A percentile compares a stretch with the other conserved stretches of the same genome.
phyloP scores from a whole-genome alignment of 768 basidiomycete genomes.

The Leccinum longicurvipes region DNA sequence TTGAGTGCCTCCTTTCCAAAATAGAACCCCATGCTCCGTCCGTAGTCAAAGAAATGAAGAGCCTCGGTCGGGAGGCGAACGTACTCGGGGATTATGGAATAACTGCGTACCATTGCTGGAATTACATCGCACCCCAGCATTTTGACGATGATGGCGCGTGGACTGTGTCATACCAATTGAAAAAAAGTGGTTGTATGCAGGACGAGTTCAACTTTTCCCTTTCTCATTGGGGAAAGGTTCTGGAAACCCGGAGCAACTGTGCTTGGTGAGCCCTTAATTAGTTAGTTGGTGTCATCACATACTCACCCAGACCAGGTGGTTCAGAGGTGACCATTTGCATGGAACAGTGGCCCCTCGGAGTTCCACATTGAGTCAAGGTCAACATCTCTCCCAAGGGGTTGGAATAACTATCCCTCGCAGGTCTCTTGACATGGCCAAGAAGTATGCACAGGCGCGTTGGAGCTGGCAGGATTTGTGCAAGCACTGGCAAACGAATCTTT shows the following conservation, averaged over 20 bases:
- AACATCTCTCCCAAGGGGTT: constrained; percentile 5
- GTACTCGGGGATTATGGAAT: background rate
- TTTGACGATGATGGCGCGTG: constrained; percentile 1
- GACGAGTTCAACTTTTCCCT: constrained; percentile 11
- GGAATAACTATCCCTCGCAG: constrained; percentile 1
- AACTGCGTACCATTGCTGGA: constrained; percentile 6
- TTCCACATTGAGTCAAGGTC: background rate
- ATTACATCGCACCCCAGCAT: constrained; percentile 6
- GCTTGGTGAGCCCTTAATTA: too few relatives aligned
- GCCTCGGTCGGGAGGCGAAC: background rate
- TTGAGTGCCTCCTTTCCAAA: background rate
- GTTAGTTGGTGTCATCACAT: too few relatives aligned
- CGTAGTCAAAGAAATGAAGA: background rate
- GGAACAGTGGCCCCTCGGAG: constrained; percentile 3
- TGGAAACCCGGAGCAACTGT: constrained; percentile 1
- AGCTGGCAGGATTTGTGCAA: background rate
- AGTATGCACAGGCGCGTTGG: constrained; percentile 9
- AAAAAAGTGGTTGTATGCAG: background rate
- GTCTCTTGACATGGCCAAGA: constrained; percentile 3
- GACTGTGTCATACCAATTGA: constrained; percentile 6
- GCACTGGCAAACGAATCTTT: background rate
- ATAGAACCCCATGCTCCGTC: background rate
- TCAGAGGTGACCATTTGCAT: constrained; percentile 9
- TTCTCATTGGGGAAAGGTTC: background rate
- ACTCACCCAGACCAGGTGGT: constrained; percentile 8